Evolutionary conservation across 2,329 filamentous ascomycete genomes (phyloP).

Genomic region (Didymella pinodella): DNA sequence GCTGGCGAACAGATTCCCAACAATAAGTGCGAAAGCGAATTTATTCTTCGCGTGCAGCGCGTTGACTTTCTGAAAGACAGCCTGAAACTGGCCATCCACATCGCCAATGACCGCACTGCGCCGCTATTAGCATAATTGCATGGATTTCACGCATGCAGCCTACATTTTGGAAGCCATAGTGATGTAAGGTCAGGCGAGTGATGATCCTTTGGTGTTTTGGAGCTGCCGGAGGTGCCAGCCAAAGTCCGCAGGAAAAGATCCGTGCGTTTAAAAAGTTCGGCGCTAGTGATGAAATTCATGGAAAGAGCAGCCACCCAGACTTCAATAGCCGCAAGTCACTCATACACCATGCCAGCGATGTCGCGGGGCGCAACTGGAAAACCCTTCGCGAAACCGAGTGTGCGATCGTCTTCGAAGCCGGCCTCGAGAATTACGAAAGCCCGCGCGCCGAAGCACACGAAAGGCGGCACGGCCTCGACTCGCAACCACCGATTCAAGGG

Average conservation of each 20-base stretch:
- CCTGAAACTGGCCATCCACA: conserved; percentile 78
- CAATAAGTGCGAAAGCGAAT: conserved; percentile 85
- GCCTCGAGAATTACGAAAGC: conserved; percentile 32
- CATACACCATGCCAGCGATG: conserved; percentile 54
- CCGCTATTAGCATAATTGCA: conserved; percentile 16
- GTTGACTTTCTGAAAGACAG: conserved; percentile 80
- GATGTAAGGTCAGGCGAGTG: conserved; percentile 4
- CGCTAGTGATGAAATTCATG: conserved; percentile 38
- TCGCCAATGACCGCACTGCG: conserved; percentile 80
- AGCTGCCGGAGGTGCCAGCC: conserved; percentile 4
- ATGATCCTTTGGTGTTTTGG: conserved; percentile 11
- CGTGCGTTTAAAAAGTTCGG: conserved; percentile 15
- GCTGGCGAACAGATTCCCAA: conserved; percentile 80
- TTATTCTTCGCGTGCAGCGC: conserved; percentile 84
- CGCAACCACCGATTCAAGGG: conserved; percentile 91
- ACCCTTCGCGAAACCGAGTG: conserved; percentile 21
- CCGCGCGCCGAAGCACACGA: conserved; percentile 68
- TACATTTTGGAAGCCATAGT: conserved; percentile 67
- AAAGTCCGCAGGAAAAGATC: conserved; percentile 4
- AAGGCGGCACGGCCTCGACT: conserved; percentile 74
- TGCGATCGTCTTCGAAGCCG: conserved; percentile 25
- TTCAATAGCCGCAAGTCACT: conserved; percentile 16
- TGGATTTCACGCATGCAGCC: not conserved
- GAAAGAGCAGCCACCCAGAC: conserved; percentile 19
- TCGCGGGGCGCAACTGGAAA: conserved; percentile 46